Conservation (phyloP, 2,329 filamentous ascomycete genomes). For the Beauveria asiatica region DNA sequence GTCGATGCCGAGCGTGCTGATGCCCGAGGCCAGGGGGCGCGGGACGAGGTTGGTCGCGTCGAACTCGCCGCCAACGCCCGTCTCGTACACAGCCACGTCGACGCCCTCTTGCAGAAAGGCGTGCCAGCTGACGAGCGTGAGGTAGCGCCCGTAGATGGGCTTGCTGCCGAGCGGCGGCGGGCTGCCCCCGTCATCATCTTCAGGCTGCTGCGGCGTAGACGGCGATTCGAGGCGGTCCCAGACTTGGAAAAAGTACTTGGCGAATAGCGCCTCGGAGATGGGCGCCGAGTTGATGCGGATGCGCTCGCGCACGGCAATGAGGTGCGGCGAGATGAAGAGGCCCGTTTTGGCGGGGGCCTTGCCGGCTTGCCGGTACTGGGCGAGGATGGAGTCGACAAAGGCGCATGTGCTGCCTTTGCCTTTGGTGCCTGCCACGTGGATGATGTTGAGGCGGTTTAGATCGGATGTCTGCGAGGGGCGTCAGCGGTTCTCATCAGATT, state of each 20-base stretch:
- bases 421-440: constrained; percentile 69
- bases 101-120: constrained; percentile 56
- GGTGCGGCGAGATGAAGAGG: constrained; percentile 61
- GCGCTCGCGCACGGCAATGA: constrained; percentile 58
- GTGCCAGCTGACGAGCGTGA: constrained; percentile 60
- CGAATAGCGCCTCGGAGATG: constrained; percentile 49
- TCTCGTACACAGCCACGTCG: constrained; percentile 56
- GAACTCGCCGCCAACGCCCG: constrained; percentile 58
- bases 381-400: constrained; percentile 55
- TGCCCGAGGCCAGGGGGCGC: constrained; percentile 47
- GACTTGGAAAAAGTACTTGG: constrained; percentile 59
- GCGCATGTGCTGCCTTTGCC: constrained; percentile 68
- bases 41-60: constrained; percentile 61
- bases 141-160: constrained; percentile 51
- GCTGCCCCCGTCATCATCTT: neutral
- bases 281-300: constrained; percentile 54
- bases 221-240: constrained; percentile 47
- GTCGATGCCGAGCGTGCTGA: constrained; percentile 61
- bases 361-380: constrained; percentile 33
- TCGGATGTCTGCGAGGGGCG: constrained; percentile 29
- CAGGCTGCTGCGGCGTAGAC: constrained; percentile 8
- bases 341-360: constrained; percentile 40
- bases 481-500: neutral
- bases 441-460: constrained; percentile 52
- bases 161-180: constrained; percentile 31